phyloP scores from a whole-genome alignment of 306 rosid genomes.

The Carpinus fangiana region DNA sequence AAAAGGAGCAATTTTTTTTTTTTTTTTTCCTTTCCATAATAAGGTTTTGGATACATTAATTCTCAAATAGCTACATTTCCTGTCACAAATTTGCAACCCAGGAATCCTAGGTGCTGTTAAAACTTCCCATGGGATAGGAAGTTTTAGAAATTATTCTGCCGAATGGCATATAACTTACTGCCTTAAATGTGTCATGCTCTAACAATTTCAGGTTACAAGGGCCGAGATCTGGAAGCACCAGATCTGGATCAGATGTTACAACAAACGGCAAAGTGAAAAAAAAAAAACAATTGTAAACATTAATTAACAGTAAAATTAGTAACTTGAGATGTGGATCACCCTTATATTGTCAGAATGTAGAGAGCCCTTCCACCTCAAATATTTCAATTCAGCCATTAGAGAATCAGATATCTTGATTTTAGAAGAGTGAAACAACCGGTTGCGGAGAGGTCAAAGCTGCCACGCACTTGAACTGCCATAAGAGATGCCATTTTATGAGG shows the following conservation, averaged over 20 bases:
- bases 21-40: slow-evolving; percentile 7
- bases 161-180: slow-evolving; percentile 17
- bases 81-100: slow-evolving; percentile 31
- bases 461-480: slow-evolving; percentile 72
- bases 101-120: slow-evolving; percentile 24
- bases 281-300: slow-evolving; percentile 9
- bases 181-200: slow-evolving; percentile 33
- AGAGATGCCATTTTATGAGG: slow-evolving; percentile 2
- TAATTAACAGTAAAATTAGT: slow-evolving; percentile 23
- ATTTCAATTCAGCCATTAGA: slow-evolving; percentile 17
- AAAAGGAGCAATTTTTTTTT: not conserved
- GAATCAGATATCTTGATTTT: slow-evolving; percentile 38
- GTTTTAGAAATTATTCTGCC: slow-evolving; percentile 31
- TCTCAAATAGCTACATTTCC: slow-evolving; percentile 31
- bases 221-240: slow-evolving; percentile 47
- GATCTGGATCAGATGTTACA: slow-evolving; percentile 35
- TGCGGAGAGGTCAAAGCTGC: slow-evolving; percentile 53
- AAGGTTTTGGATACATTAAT: slow-evolving; percentile 31
- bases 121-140: slow-evolving; percentile 24
- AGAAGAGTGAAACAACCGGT: slow-evolving; percentile 53
- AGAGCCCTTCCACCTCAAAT: slow-evolving; percentile 8
- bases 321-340: slow-evolving; percentile 26
- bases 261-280: not conserved
- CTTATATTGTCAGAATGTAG: slow-evolving; percentile 17
- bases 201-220: slow-evolving; percentile 39